phyloP scores from a whole-genome alignment of 2,329 filamentous ascomycete genomes.

The Paracamarosporium sp. region DNA sequence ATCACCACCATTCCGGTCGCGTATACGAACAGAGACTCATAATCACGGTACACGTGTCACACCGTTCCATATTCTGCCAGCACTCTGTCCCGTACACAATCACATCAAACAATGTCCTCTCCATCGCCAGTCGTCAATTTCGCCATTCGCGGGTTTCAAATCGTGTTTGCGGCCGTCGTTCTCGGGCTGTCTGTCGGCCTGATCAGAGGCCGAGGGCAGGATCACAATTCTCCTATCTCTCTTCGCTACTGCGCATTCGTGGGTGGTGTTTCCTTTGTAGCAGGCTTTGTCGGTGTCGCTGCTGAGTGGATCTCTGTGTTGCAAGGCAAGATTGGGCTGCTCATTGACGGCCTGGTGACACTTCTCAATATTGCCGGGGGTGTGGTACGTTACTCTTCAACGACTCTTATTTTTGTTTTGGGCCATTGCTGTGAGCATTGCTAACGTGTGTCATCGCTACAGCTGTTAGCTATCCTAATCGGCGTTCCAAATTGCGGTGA shows the following conservation, averaged over 20 bases:
- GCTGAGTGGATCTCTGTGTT: constrained; percentile 17
- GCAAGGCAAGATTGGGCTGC: constrained; percentile 21
- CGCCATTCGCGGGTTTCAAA: constrained; percentile 21
- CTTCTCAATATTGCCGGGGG: constrained; percentile 27
- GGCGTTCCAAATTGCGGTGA: constrained; percentile 12
- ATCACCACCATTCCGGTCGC: neutral
- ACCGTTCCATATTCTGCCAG: neutral
- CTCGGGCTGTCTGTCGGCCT: constrained; percentile 22
- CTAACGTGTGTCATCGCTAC: neutral
- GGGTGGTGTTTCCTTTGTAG: constrained; percentile 18
- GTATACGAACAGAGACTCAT: neutral
- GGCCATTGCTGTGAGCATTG: neutral
- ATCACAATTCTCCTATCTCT: constrained; percentile 4
- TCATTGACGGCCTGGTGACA: constrained; percentile 20
- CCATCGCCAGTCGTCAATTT: constrained; percentile 13
- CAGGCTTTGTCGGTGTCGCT: constrained; percentile 20
- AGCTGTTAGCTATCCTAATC: constrained; percentile 20
- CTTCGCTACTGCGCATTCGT: constrained; percentile 18
- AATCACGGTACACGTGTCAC: neutral
- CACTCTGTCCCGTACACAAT: neutral
- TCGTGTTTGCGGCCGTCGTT: constrained; percentile 23
- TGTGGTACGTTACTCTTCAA: constrained; percentile 21
- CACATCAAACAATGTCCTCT: neutral
- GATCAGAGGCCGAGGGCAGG: constrained; percentile 16
- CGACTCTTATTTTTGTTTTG: too few relatives aligned